Base-by-base conservation (phyloP, 768 basidiomycete genomes). In the Rhodotorula sphaerocarpa region DNA sequence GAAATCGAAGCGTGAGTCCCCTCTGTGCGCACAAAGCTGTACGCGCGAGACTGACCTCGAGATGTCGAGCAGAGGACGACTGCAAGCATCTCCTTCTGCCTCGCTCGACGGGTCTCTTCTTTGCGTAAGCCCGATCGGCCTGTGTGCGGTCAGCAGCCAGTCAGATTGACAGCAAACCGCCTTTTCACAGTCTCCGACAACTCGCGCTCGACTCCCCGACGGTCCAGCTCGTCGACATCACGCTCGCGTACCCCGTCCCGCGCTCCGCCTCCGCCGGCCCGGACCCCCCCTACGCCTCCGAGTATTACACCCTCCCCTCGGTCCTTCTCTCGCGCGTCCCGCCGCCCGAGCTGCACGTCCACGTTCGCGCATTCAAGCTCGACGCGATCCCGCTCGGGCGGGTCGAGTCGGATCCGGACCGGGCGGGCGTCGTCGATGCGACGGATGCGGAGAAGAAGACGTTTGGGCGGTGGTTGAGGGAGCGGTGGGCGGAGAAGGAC, bases 41-140 rank as follows among this genome's bases (percentile, higher is more conserved):
- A 23, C 28, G 21, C 36, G 42, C 1, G 52, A 18, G 18, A 7
- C 28, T 25, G 27, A 14, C 23, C 14, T 18, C 15, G 1, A 27
- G 11, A n/a, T n/a, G n/a, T 1, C 3, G 9, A 46, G 11, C 66
- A 96, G 92, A 73, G 80, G 45, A 88, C 14, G 90, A 96, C 74
- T 82, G 89, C 78, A 77, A 75, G 55, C 82, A 95, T 72, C 75
- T 82, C 21, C 80, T 97, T 9, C 81, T 96, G 46, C 93, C 93
- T 3, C 84, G 91, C 57, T 91, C 93, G 44, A 93, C 89, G 3
- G 93, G 93, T 3, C 78, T 95, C 60, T 85, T 86, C 65, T 87
- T 88, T 72, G 86, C 84, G 61, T 60, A 9, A 34, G 61, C 53
- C 41, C 3, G 23, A 2, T 28, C 25, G 23, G 1, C 20, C 28